These are phyloP conservation scores for Beauveria medogensis DNA, from an alignment of 2,329 filamentous ascomycete species.

Conservation along the genomic window DNA sequence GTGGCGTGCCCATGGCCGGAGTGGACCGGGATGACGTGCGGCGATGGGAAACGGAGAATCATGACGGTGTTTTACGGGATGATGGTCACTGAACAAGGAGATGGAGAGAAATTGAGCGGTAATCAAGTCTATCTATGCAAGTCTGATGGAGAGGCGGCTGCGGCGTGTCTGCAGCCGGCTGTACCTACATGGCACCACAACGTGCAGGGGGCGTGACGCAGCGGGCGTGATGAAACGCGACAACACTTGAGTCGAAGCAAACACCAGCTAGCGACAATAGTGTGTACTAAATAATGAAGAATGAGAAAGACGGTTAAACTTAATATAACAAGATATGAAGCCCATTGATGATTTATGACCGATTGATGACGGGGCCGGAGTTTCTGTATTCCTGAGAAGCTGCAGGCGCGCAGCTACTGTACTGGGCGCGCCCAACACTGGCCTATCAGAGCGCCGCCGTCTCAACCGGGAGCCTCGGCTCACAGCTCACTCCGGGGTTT, in stretches of 20 bases:
- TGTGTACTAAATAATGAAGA: too few relatives aligned
- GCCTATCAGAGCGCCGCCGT: background rate
- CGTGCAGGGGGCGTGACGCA: background rate
- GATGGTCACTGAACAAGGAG: background rate
- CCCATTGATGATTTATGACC: too few relatives aligned
- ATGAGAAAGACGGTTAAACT: too few relatives aligned
- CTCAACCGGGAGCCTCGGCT: conserved; percentile 1
- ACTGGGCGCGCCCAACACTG: background rate
- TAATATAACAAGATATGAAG: too few relatives aligned
- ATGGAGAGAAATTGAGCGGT: too few relatives aligned
- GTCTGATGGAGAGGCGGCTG: background rate
- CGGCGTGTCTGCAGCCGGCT: background rate
- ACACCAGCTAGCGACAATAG: too few relatives aligned
- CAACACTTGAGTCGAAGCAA: background rate
- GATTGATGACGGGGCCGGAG: too few relatives aligned
- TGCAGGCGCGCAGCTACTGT: background rate
- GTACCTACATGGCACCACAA: background rate
- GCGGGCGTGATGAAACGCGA: too few relatives aligned
- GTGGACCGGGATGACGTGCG: conserved; percentile 8
- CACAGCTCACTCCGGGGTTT: background rate
- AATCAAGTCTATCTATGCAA: background rate
- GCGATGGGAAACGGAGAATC: background rate
- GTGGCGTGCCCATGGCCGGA: background rate
- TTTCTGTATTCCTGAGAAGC: background rate
- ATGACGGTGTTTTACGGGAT: background rate